A percentile compares a stretch with the other conserved stretches of the same genome.
These are phyloP conservation scores for Paramecium primaurelia DNA, from an alignment of 73 alveolate genomes.

Conservation along the genomic window DNA sequence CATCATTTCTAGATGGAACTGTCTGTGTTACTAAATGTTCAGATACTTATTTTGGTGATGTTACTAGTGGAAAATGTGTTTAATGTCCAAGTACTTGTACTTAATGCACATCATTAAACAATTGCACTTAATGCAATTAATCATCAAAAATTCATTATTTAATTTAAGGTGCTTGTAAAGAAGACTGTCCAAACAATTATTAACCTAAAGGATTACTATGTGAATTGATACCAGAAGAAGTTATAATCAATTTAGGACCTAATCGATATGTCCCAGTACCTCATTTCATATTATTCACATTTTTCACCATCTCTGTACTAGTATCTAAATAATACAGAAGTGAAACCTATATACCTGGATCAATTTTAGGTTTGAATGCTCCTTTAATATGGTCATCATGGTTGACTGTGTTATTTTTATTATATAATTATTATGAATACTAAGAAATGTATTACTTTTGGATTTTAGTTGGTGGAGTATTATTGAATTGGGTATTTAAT, in stretches of 20 bases:
- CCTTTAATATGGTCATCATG: background rate
- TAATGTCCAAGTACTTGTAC: background rate
- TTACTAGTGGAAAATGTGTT: background rate
- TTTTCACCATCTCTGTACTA: background rate
- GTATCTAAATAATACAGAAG: background rate
- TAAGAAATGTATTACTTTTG: background rate
- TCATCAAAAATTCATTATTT: background rate
- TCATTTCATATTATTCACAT: background rate
- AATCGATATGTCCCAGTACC: conserved; percentile 2
- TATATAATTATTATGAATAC: background rate
- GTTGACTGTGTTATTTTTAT: background rate
- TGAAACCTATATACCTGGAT: conserved; percentile 25
- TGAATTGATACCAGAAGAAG: background rate
- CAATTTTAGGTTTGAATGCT: background rate
- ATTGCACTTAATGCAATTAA: background rate
- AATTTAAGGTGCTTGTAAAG: background rate
- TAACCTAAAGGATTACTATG: background rate
- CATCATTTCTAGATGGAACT: background rate
- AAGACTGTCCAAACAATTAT: background rate
- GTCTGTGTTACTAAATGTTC: background rate
- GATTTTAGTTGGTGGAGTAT: background rate
- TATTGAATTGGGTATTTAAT: background rate
- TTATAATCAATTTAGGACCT: background rate
- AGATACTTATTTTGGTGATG: background rate
- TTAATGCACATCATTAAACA: background rate